Conservation (phyloP, 1,139 yeast species). For the Zygosaccharomyces sapae region DNA sequence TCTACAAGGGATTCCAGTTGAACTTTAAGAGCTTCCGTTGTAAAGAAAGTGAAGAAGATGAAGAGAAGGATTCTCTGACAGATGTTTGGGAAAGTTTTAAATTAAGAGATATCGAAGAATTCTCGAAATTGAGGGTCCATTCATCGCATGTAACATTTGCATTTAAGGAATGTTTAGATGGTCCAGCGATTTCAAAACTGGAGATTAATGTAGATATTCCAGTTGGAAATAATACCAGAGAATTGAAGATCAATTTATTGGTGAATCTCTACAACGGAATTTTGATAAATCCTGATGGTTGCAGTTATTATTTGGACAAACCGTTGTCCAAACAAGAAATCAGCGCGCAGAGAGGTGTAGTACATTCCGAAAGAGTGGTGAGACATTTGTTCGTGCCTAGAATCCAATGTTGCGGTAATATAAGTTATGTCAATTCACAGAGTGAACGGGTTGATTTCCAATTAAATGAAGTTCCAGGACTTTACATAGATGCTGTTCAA, state of each 20-base stretch:
- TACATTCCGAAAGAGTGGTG: slow-evolving; percentile 62
- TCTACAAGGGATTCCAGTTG: slow-evolving; percentile 80
- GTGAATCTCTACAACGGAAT: slow-evolving; percentile 42
- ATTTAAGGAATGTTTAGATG: slow-evolving; percentile 48
- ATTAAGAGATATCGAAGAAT: slow-evolving; percentile 18
- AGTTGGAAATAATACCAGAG: slow-evolving; percentile 49
- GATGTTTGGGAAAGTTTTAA: slow-evolving; percentile 32
- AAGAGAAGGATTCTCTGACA: slow-evolving; percentile 40
- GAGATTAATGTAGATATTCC: slow-evolving; percentile 29
- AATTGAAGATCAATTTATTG: slow-evolving; percentile 28
- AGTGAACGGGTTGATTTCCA: slow-evolving; percentile 33
- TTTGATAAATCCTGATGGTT: slow-evolving; percentile 74
- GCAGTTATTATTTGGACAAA: slow-evolving; percentile 41
- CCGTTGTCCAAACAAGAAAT: slow-evolving; percentile 26
- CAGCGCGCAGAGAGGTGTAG: slow-evolving; percentile 48
- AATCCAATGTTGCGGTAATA: slow-evolving; percentile 55
- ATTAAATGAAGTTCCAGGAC: slow-evolving; percentile 48
- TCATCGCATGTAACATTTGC: slow-evolving; percentile 55
- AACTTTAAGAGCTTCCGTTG: slow-evolving; percentile 59
- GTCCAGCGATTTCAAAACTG: slow-evolving; percentile 35
- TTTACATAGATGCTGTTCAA: slow-evolving; percentile 86
- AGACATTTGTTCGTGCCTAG: slow-evolving; percentile 87
- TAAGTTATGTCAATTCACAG: slow-evolving; percentile 36
- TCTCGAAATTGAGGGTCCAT: slow-evolving; percentile 34
- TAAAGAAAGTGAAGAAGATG: slow-evolving; percentile 9